A percentile compares a stretch with the other conserved stretches of the same genome.
phyloP scores from a whole-genome alignment of 345 rosid genomes.

The Erucastrum elatum region DNA sequence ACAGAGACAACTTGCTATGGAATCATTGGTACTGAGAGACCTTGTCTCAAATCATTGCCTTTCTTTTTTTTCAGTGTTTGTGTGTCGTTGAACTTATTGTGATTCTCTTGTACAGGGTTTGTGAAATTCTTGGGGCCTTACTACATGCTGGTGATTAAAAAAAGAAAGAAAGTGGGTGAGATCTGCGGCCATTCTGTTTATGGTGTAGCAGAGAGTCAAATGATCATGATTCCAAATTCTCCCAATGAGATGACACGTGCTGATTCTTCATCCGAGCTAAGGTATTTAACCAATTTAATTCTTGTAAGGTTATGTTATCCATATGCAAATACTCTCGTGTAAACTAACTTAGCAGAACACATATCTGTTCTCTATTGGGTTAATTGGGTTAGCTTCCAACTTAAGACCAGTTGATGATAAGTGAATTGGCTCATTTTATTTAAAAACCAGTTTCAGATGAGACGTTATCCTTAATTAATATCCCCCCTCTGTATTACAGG shows the following conservation, averaged over 20 bases:
- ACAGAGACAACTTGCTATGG: constrained; percentile 71
- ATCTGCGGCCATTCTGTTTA: constrained; percentile 76
- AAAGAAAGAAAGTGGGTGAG: constrained; percentile 75
- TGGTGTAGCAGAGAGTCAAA: constrained; percentile 60
- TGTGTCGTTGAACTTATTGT: constrained; percentile 4
- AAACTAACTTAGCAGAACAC: not conserved
- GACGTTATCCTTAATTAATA: not conserved
- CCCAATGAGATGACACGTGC: constrained; percentile 54
- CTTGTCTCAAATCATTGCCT: not conserved
- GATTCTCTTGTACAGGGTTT: constrained; percentile 57
- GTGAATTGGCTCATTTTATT: not conserved
- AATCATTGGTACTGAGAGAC: constrained; percentile 59
- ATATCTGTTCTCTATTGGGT: not conserved
- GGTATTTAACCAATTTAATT: constrained; percentile 39
- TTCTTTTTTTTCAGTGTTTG: not conserved
- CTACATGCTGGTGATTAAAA: constrained; percentile 82
- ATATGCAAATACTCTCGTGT: not conserved
- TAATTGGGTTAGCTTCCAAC: too few relatives aligned
- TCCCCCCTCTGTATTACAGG: constrained; percentile 41
- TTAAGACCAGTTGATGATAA: not conserved
- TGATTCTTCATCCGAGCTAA: constrained; percentile 69
- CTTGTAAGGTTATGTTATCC: not conserved
- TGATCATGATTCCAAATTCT: constrained; percentile 66
- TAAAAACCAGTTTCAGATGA: not conserved
- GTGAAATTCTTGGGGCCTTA: constrained; percentile 84